phyloP scores from a whole-genome alignment of 495 filamentous ascomycete genomes.

The Aspergillus egyptiacus region DNA sequence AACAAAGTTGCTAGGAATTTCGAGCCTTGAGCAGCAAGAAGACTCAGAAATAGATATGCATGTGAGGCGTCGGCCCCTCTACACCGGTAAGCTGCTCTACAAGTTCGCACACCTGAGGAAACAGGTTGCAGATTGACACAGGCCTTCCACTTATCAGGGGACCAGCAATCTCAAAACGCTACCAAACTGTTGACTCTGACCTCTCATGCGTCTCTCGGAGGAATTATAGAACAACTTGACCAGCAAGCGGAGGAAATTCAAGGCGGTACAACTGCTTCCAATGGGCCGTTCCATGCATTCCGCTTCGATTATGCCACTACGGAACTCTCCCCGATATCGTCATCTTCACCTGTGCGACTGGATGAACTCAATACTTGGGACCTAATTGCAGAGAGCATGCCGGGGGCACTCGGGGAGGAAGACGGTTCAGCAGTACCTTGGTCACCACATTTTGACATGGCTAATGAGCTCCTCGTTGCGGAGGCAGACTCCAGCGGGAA shows the following conservation, averaged over 20 bases:
- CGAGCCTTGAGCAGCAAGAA: background rate
- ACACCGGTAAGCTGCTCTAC: background rate
- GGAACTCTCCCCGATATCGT: background rate
- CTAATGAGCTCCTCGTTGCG: background rate
- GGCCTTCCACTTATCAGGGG: background rate
- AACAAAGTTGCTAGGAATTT: background rate
- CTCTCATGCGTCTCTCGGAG: background rate
- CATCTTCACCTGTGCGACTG: background rate
- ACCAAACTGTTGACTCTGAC: background rate
- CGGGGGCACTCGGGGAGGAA: background rate
- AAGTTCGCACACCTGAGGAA: too few relatives aligned
- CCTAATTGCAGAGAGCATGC: background rate
- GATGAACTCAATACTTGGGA: background rate
- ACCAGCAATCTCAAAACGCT: background rate
- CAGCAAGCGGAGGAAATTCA: background rate
- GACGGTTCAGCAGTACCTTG: background rate
- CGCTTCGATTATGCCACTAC: background rate
- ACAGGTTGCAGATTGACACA: background rate
- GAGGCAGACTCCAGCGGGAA: background rate
- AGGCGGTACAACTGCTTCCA: background rate
- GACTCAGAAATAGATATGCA: slow-evolving; percentile 7
- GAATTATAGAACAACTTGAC: slow-evolving; percentile 4
- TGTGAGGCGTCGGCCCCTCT: slow-evolving; percentile 4
- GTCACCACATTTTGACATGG: background rate
- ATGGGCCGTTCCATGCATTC: slow-evolving; percentile 7